Percentiles rank a stretch among this genome's conserved stretches.
phyloP scores from a whole-genome alignment of 2,329 filamentous ascomycete genomes.

The Xylaria polymorpha region DNA sequence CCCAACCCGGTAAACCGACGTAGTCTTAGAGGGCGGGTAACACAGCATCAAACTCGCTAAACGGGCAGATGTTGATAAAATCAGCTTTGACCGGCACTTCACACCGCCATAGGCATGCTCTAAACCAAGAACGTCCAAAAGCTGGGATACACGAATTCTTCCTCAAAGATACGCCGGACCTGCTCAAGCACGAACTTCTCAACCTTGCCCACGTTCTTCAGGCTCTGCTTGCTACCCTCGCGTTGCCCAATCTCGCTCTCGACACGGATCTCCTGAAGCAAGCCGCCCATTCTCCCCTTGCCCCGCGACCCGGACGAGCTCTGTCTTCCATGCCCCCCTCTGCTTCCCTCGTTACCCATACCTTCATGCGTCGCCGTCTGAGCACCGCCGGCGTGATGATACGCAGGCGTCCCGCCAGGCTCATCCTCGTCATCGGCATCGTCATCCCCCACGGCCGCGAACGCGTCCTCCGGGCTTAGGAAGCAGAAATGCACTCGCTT shows the following conservation, averaged over 20 bases:
- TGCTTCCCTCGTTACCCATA: conserved; percentile 36
- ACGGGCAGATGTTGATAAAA: not conserved
- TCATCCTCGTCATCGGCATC: conserved; percentile 50
- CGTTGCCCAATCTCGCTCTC: conserved; percentile 97
- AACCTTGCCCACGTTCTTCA: conserved; percentile 99
- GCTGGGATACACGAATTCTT: conserved; percentile 97
- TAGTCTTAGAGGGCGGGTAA: not conserved
- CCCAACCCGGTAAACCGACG: not conserved
- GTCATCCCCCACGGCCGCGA: conserved; percentile 72
- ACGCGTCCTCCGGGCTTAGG: conserved; percentile 88
- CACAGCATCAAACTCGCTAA: not conserved
- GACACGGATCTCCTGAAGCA: conserved; percentile 92
- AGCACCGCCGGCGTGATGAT: conserved; percentile 37
- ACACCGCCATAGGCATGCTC: not conserved
- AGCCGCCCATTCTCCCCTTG: conserved; percentile 65
- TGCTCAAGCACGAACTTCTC: conserved; percentile 97
- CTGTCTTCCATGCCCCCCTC: conserved; percentile 25
- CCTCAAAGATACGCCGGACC: conserved; percentile 95
- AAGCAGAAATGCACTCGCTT: conserved; percentile 94
- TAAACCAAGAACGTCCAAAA: conserved; percentile 97
- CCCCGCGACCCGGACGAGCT: conserved; percentile 53
- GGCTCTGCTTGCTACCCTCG: conserved; percentile 89
- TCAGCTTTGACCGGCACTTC: not conserved
- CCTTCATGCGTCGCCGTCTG: conserved; percentile 5
- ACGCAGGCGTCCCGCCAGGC: conserved; percentile 15